phyloP scores from a whole-genome alignment of 257 asterid genomes.

The Plantago ovata region DNA sequence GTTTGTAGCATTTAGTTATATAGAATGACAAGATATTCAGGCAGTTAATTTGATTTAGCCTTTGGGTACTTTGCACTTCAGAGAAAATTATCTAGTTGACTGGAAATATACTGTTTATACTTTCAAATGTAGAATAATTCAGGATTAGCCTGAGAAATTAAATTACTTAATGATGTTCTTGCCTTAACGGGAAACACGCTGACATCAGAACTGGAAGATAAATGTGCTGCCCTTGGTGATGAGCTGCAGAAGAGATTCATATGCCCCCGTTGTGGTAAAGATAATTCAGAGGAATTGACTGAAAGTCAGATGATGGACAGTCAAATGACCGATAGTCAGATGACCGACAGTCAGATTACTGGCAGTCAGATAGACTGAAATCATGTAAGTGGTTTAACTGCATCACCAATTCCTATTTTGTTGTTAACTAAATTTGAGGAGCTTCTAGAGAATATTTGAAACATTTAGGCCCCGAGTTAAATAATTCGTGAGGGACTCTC shows the following conservation, averaged over 20 bases:
- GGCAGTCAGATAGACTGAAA: constrained; percentile 20
- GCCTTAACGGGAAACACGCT: constrained; percentile 71
- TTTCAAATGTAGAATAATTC: constrained; percentile 2
- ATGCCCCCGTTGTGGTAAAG: constrained; percentile 62
- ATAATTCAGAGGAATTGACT: constrained; percentile 60
- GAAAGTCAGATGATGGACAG: constrained; percentile 17
- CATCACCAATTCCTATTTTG: constrained; percentile 13
- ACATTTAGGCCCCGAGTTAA: not conserved
- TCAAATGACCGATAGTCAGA: constrained; percentile 31
- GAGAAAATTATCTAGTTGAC: not conserved
- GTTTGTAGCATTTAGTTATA: not conserved
- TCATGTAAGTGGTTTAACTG: constrained; percentile 31
- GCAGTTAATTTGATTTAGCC: not conserved
- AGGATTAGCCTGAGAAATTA: constrained; percentile 19
- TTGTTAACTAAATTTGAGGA: not conserved
- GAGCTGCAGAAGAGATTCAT: constrained; percentile 64
- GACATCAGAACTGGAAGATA: constrained; percentile 56
- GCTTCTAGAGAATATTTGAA: constrained; percentile 6
- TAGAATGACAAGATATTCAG: not conserved
- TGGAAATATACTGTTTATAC: not conserved
- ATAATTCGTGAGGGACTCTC: too few relatives aligned
- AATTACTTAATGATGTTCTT: constrained; percentile 18
- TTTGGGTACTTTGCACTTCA: not conserved
- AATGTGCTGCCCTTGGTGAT: constrained; percentile 53
- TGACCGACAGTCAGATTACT: constrained; percentile 26